These are phyloP conservation scores for Sphenostylis stenocarpa DNA, from an alignment of 306 rosid species.

Conservation along the genomic window DNA sequence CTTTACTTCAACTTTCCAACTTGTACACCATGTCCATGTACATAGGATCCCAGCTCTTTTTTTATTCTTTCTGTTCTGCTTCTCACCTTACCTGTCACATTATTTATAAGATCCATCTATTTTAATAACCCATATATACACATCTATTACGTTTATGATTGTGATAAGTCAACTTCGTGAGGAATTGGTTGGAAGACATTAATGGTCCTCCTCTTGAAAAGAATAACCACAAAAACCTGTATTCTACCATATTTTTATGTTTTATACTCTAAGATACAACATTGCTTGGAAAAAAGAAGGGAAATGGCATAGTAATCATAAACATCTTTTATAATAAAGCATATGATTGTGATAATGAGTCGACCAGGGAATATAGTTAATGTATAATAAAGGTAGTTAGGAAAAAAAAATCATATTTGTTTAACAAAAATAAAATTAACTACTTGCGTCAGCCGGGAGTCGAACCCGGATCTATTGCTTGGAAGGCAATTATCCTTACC, in stretches of 20 bases:
- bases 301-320: neutral
- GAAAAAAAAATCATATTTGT: neutral
- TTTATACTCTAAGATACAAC: neutral
- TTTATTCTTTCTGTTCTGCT: neutral
- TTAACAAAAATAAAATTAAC: too few relatives aligned
- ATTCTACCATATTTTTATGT: neutral
- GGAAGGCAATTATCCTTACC: slow-evolving; percentile 29
- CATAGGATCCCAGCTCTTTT: slow-evolving; percentile 16
- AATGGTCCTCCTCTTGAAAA: neutral
- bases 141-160: neutral
- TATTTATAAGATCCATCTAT: neutral
- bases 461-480: slow-evolving; percentile 23
- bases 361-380: too few relatives aligned
- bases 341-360: neutral
- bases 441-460: slow-evolving; percentile 31
- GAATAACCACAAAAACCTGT: too few relatives aligned
- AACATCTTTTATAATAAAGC: neutral
- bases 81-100: neutral
- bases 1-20: slow-evolving; percentile 4
- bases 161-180: slow-evolving; percentile 16
- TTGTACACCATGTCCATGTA: slow-evolving; percentile 16
- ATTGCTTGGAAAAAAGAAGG: neutral
- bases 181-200: neutral
- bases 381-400: too few relatives aligned
- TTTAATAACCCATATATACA: neutral